Conservation (phyloP, 2,329 filamentous ascomycete genomes). For the Coleophoma eucalyptorum region DNA sequence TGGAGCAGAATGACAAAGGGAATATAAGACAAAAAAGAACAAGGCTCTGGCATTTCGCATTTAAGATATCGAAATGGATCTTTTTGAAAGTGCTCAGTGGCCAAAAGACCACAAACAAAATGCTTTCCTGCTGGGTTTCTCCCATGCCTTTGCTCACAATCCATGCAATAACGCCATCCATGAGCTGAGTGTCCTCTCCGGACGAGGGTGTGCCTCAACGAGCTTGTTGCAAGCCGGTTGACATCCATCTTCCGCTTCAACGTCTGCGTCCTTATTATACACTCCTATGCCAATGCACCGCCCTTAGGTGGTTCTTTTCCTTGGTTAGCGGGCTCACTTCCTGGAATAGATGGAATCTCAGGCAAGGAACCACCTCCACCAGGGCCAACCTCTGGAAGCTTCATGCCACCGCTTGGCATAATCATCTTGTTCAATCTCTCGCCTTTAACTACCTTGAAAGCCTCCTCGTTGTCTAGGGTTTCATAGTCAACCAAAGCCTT, state of each 20-base stretch:
- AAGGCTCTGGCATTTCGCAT: too few species aligned
- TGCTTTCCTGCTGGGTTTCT: too few species aligned
- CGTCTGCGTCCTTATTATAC: not conserved
- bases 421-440: constrained; percentile 73
- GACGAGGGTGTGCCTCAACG: not conserved
- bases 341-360: constrained; percentile 20
- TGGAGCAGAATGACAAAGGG: too few species aligned
- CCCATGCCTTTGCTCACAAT: too few species aligned
- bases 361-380: constrained; percentile 12
- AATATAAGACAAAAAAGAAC: too few species aligned
- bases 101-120: too few species aligned
- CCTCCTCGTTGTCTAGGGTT: constrained; percentile 83
- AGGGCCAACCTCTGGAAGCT: constrained; percentile 49
- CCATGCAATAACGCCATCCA: not conserved
- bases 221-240: too few species aligned
- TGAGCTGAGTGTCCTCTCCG: not conserved
- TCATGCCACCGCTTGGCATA: constrained; percentile 57
- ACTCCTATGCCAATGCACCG: constrained; percentile 18
- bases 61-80: too few species aligned
- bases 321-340: constrained; percentile 12
- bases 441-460: constrained; percentile 83
- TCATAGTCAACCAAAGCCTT: constrained; percentile 92
- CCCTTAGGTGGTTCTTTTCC: constrained; percentile 19
- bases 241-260: constrained; percentile 5
- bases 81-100: too few species aligned